These are phyloP conservation scores for Fusarium nodosum DNA, from an alignment of 2,329 filamentous ascomycete genomes.

Conservation along the genomic window DNA sequence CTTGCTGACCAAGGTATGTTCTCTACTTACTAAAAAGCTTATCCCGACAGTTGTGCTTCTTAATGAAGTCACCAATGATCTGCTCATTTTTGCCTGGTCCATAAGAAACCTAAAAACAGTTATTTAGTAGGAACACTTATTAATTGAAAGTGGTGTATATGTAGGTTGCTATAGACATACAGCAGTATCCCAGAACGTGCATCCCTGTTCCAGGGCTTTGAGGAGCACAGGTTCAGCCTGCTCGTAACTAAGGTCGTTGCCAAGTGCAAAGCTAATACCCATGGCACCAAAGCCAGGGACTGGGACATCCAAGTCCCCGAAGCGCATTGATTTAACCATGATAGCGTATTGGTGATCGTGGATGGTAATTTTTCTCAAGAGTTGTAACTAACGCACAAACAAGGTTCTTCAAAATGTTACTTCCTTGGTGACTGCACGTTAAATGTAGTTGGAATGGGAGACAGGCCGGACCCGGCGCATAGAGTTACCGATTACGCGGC, in stretches of 20 bases:
- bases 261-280: background rate
- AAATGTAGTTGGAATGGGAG: background rate
- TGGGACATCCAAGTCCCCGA: background rate
- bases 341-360: no score
- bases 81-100: background rate
- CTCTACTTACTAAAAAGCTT: background rate
- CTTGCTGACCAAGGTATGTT: no score
- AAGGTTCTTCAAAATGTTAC: background rate
- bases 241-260: background rate
- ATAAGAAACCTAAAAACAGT: background rate
- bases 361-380: no score
- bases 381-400: background rate
- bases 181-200: background rate
- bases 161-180: background rate
- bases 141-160: background rate
- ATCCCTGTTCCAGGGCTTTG: background rate
- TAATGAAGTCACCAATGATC: background rate
- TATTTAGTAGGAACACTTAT: no score
- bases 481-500: background rate
- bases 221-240: background rate
- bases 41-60: background rate
- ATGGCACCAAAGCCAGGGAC: background rate
- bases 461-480: no score
- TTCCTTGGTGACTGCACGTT: background rate
- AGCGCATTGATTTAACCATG: background rate